Base-by-base conservation (phyloP, 2,329 filamentous ascomycete species). In the Penicillium psychrosexuale region DNA sequence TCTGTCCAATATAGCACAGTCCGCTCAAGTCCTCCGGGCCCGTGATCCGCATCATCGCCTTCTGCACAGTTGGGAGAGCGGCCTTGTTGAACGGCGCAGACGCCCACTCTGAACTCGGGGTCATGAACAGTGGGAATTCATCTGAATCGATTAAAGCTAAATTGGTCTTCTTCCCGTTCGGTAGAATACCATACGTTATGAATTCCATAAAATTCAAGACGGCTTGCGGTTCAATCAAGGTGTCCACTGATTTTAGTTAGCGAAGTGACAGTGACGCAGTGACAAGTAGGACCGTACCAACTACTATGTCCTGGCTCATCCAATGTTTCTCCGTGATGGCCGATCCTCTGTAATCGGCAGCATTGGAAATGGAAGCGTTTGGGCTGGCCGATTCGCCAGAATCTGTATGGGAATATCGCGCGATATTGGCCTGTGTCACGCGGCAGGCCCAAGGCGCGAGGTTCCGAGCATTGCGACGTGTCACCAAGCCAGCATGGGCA, bases 71-170 rank as follows among this genome's bases (percentile, higher is more conserved):
- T 27, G 49, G 24, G 24, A 45, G 24, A 13, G 28, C 38, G 34
- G 8, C 13, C 15, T 44, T 37, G 44, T 56, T 56, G 53, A 56
- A 56, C 9, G 53, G 53, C 3, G 53, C 48, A 40, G 48, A 38
- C 44, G 53, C 53, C 53, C 53, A 56, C n/a, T 52, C 31, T 24
- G 53, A 31, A 38, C 37, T 56, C 1, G 53, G 53, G 30, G 48
- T 28, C 38, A 52, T 47, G 48, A 56, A 52, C 5, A 56, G 38
- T 13, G 22, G 31, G 33, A 48, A 48, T 48, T 56, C 53, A 48
- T 52, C 44, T 22, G 24, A 22, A 34, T 46, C 30, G 17, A 51
- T 36, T 13, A 55, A 31, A 47, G 47, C 12, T 31, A 55, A 44
- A 42, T 51, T 36, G 19, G 53, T 51, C 38, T 55, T 47, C 39